Evolutionary conservation across 805 yeast species (phyloP).

Genomic region (Myxozyma neglecta): DNA sequence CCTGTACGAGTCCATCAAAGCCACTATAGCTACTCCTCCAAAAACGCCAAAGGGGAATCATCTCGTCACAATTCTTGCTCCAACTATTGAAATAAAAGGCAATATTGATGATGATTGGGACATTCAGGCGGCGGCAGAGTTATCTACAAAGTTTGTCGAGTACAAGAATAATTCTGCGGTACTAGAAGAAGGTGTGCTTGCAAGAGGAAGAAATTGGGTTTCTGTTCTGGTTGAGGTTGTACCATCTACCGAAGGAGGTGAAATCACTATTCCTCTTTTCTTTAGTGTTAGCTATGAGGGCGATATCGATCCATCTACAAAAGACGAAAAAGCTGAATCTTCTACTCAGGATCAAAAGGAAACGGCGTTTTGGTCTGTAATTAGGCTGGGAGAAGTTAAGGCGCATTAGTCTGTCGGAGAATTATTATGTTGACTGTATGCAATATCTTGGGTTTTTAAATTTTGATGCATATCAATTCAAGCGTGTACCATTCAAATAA

Average conservation of each 20-base stretch:
- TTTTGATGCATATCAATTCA: too few species aligned
- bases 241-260: conserved; percentile 1
- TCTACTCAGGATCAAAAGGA: conserved; percentile 9
- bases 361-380: conserved; percentile 22
- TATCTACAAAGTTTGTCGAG: conserved; percentile 5
- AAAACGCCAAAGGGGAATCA: conserved; percentile 19
- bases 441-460: too few species aligned
- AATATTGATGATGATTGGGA: conserved; percentile 31
- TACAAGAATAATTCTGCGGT: neutral
- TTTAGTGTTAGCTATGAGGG: conserved; percentile 25
- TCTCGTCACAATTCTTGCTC: conserved; percentile 20
- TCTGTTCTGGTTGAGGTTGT: conserved; percentile 26
- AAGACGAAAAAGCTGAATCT: neutral
- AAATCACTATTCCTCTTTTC: conserved; percentile 25
- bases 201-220: conserved; percentile 27
- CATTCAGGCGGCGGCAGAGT: conserved; percentile 3
- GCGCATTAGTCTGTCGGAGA: neutral
- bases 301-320: conserved; percentile 1
- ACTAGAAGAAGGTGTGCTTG: conserved; percentile 12
- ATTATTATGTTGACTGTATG: too few species aligned
- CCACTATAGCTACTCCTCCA: conserved; percentile 25
- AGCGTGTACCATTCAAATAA: too few species aligned
- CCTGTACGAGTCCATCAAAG: conserved; percentile 12
- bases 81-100: conserved; percentile 23
- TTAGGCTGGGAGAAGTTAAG: conserved; percentile 12